Evolutionary conservation across 495 filamentous ascomycete species (phyloP).

Genomic region (Cetradonia linearis): DNA sequence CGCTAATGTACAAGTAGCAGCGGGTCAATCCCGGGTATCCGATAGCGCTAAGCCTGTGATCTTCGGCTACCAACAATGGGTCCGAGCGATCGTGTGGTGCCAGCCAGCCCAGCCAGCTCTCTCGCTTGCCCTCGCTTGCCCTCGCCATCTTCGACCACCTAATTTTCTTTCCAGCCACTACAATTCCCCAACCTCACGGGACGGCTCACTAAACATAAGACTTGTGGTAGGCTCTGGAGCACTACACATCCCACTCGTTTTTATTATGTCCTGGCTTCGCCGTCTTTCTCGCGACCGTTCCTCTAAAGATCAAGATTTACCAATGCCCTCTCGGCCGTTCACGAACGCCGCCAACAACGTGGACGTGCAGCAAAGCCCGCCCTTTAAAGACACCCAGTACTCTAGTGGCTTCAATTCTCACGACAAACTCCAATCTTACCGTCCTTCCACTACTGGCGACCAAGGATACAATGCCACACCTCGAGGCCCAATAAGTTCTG

Average conservation of each 20-base stretch:
- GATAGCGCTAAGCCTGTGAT: neutral
- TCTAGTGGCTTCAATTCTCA: conserved; percentile 24
- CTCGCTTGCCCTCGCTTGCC: neutral
- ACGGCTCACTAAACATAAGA: conserved; percentile 5
- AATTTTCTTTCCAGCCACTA: conserved; percentile 3
- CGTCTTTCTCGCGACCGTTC: conserved; percentile 26
- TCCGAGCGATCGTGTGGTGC: neutral
- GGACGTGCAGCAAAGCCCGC: conserved; percentile 17
- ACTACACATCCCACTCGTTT: conserved; percentile 11
- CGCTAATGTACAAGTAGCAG: too few species aligned
- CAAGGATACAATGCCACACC: conserved; percentile 19
- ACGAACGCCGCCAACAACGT: conserved; percentile 12
- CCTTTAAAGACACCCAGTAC: conserved; percentile 28
- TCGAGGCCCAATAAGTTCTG: conserved; percentile 17
- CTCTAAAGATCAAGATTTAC: conserved; percentile 24
- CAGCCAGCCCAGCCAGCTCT: too few species aligned
- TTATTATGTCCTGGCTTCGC: conserved; percentile 26
- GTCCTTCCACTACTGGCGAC: conserved; percentile 22
- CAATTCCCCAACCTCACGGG: conserved; percentile 12
- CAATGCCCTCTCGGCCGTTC: conserved; percentile 23
- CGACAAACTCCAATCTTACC: conserved; percentile 25
- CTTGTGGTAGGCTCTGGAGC: conserved; percentile 1
- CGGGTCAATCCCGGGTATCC: conserved; percentile 4
- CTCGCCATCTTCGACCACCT: conserved; percentile 2
- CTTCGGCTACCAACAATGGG: neutral